Evolutionary conservation across 257 asterid genomes (phyloP).

Genomic region (Avicennia marina): DNA sequence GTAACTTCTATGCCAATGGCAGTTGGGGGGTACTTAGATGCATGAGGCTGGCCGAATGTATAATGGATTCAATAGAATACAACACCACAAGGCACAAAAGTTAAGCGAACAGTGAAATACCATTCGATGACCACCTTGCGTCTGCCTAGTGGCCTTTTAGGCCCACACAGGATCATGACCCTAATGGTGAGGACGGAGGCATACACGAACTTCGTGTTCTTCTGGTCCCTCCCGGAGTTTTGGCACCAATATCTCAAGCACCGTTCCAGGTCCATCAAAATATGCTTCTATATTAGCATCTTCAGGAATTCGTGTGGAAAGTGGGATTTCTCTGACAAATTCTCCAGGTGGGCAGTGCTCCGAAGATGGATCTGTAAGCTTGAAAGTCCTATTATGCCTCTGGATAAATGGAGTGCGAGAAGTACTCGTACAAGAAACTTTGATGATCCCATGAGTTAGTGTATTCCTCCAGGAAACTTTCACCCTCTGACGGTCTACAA

Average conservation of each 20-base stretch:
- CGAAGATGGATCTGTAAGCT: constrained; percentile 38
- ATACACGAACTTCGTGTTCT: not conserved
- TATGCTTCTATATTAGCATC: not conserved
- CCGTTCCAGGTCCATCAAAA: not conserved
- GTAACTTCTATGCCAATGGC: too few relatives aligned
- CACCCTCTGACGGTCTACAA: constrained; percentile 15
- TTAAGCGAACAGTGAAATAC: too few relatives aligned
- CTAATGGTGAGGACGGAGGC: not conserved
- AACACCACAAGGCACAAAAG: not conserved
- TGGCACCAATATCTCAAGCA: not conserved
- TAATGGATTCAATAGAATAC: not conserved
- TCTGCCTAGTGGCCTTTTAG: too few relatives aligned
- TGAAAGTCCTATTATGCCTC: constrained; percentile 42
- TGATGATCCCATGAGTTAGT: constrained; percentile 33
- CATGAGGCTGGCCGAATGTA: not conserved
- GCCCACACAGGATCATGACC: not conserved
- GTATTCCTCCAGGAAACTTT: constrained; percentile 20
- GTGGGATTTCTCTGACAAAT: not conserved
- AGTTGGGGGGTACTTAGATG: not conserved
- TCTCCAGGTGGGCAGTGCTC: constrained; percentile 51
- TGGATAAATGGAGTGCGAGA: constrained; percentile 37
- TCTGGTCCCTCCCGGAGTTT: not conserved
- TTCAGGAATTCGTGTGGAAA: not conserved
- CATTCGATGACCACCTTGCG: too few relatives aligned
- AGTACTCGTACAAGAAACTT: constrained; percentile 38